Percentiles rank a stretch among this genome's conserved stretches.
Evolutionary conservation across 768 basidiomycete species (phyloP).

Genomic region (Gymnopilus dilepis): DNA sequence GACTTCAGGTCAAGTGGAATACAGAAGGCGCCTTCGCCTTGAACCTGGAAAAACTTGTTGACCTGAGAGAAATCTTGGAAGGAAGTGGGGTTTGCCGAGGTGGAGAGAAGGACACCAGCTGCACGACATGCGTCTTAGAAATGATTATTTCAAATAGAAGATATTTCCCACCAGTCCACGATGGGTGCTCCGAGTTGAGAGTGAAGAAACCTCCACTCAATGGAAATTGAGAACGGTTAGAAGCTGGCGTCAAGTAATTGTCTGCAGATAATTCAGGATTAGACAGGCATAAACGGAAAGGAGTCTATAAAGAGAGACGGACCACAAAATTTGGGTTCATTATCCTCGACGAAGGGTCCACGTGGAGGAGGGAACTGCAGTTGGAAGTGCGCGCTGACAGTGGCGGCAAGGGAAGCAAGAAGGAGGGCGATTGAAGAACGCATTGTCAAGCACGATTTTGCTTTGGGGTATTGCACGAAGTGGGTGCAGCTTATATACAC

Average conservation of each 20-base stretch:
- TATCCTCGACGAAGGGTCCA: slow-evolving; percentile 65
- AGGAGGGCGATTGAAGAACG: slow-evolving; percentile 27
- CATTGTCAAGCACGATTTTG: slow-evolving; percentile 33
- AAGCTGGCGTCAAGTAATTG: slow-evolving; percentile 58
- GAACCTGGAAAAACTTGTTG: slow-evolving; percentile 53
- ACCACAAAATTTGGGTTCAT: slow-evolving; percentile 75
- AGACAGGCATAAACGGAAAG: not conserved
- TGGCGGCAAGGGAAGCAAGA: slow-evolving; percentile 42
- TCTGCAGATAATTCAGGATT: slow-evolving; percentile 50
- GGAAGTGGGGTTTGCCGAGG: slow-evolving; percentile 59
- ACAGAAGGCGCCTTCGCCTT: slow-evolving; percentile 68
- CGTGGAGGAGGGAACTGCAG: slow-evolving; percentile 77
- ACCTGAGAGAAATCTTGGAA: slow-evolving; percentile 66
- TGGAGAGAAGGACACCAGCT: slow-evolving; percentile 64
- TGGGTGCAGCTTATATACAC: slow-evolving; percentile 1
- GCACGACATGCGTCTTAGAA: not conserved
- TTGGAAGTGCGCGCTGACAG: slow-evolving; percentile 77
- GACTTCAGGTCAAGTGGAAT: slow-evolving; percentile 65
- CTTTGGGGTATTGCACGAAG: not conserved
- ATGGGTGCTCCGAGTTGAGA: slow-evolving; percentile 68
- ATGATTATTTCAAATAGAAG: slow-evolving; percentile 3
- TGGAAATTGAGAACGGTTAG: slow-evolving; percentile 73
- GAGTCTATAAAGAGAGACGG: not conserved
- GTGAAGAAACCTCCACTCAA: slow-evolving; percentile 63
- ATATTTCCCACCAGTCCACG: slow-evolving; percentile 58